Evolutionary conservation across 495 filamentous ascomycete genomes (phyloP).

Genomic region (Penicillium cinerascens): DNA sequence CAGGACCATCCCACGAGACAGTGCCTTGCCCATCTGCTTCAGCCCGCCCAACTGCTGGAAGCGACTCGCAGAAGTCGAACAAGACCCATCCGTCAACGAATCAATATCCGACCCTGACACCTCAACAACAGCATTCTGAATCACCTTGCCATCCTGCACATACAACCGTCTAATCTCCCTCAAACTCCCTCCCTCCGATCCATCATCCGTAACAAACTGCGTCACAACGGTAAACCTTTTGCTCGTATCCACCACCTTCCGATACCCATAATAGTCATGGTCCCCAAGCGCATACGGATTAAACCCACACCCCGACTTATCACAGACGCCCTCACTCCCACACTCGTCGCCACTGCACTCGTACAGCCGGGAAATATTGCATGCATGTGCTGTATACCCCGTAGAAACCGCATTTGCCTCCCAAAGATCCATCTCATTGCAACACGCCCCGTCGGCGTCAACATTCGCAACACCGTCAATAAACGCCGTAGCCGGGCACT

Average conservation of each 20-base stretch:
- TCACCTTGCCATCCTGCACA: constrained; percentile 56
- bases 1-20: constrained; percentile 63
- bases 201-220: constrained; percentile 56
- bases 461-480: constrained; percentile 57
- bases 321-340: constrained; percentile 53
- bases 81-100: constrained; percentile 28
- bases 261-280: constrained; percentile 52
- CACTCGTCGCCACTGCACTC: constrained; percentile 49
- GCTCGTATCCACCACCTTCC: constrained; percentile 54
- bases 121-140: constrained; percentile 31
- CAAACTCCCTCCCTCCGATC: constrained; percentile 42
- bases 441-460: constrained; percentile 48
- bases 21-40: constrained; percentile 27
- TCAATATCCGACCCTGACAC: constrained; percentile 13
- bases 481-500: constrained; percentile 55
- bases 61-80: constrained; percentile 10
- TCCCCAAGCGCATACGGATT: constrained; percentile 61
- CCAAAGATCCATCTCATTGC: constrained; percentile 64
- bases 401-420: constrained; percentile 59
- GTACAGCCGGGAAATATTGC: constrained; percentile 41
- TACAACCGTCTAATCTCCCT: constrained; percentile 59
- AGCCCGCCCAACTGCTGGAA: constrained; percentile 25
- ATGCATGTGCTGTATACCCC: constrained; percentile 55
- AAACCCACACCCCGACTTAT: constrained; percentile 62
- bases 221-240: constrained; percentile 63